phyloP scores from a whole-genome alignment of 805 yeast species.

The Metschnikowia kunwiensis region DNA sequence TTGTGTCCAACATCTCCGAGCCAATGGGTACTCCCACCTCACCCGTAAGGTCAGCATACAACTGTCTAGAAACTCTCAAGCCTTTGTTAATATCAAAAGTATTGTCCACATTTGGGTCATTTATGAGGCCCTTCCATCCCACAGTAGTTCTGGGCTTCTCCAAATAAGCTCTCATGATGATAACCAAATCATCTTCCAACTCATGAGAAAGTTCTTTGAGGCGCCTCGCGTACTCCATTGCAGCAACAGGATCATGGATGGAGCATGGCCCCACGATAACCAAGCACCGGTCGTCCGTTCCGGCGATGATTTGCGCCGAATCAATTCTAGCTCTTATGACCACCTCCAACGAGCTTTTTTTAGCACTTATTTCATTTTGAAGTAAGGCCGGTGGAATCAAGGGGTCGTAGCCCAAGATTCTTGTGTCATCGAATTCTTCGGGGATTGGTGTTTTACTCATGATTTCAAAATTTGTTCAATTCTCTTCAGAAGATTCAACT shows the following conservation, averaged over 20 bases:
- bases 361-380: conserved; percentile 78
- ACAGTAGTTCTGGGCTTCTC: conserved; percentile 99
- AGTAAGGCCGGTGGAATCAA: conserved; percentile 91
- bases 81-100: conserved; percentile 95
- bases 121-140: conserved; percentile 98
- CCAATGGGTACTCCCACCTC: conserved; percentile 76
- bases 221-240: conserved; percentile 78
- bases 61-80: conserved; percentile 78
- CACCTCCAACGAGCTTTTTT: conserved; percentile 54
- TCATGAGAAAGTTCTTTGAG: conserved; percentile 57
- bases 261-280: conserved; percentile 97
- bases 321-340: conserved; percentile 76
- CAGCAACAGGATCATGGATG: conserved; percentile 90
- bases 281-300: conserved; percentile 81
- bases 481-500: no score
- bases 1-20: conserved; percentile 96
- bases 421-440: conserved; percentile 70
- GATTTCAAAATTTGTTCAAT: no score
- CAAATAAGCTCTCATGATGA: conserved; percentile 95
- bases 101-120: conserved; percentile 94
- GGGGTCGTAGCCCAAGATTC: conserved; percentile 89
- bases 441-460: conserved; percentile 51
- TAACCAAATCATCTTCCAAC: conserved; percentile 69
- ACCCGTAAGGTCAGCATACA: conserved; percentile 80
- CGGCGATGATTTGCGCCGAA: conserved; percentile 69